Conservation (phyloP, 208 protist species). For the Borovskyia barvae region DNA sequence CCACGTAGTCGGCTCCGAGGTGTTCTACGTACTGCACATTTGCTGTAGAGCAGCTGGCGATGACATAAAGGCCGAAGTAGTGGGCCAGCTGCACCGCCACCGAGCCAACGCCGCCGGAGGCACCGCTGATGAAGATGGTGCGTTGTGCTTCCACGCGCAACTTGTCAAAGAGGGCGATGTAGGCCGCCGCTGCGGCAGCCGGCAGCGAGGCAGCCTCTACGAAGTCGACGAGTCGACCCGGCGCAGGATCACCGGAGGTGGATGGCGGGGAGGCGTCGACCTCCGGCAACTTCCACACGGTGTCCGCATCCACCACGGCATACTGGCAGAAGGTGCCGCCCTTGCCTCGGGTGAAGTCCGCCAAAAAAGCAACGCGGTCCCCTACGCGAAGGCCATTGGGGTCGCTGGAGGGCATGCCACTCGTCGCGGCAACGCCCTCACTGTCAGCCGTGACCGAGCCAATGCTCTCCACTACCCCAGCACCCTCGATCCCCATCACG, state of each 20-base stretch:
- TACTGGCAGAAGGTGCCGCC: slow-evolving; percentile 78
- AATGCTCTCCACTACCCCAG: slow-evolving; percentile 73
- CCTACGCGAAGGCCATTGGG: slow-evolving; percentile 34
- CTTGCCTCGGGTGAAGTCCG: slow-evolving; percentile 30
- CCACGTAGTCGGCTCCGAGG: slow-evolving; percentile 62
- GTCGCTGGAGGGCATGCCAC: slow-evolving; percentile 7
- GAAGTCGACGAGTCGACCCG: slow-evolving; percentile 52
- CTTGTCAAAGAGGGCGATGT: slow-evolving; percentile 77
- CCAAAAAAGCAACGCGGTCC: slow-evolving; percentile 66
- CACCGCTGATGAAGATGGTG: slow-evolving; percentile 78
- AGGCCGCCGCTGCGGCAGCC: slow-evolving; percentile 57
- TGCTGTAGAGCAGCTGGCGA: slow-evolving; percentile 57
- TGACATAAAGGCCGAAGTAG: slow-evolving; percentile 63
- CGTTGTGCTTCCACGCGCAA: slow-evolving; percentile 49
- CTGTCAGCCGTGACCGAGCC: slow-evolving; percentile 31
- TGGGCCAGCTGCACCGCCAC: slow-evolving; percentile 78
- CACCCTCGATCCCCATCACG: slow-evolving; percentile 59
- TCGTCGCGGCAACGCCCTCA: background rate
- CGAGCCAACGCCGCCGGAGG: slow-evolving; percentile 69
- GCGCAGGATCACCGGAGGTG: background rate
- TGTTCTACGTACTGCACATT: slow-evolving; percentile 54
- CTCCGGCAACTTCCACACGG: slow-evolving; percentile 49
- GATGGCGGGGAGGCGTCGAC: background rate
- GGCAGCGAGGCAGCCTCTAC: slow-evolving; percentile 69
- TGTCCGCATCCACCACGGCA: slow-evolving; percentile 43